Base-by-base conservation (phyloP, 768 basidiomycete species). In the Xanthoconium stramineum region DNA sequence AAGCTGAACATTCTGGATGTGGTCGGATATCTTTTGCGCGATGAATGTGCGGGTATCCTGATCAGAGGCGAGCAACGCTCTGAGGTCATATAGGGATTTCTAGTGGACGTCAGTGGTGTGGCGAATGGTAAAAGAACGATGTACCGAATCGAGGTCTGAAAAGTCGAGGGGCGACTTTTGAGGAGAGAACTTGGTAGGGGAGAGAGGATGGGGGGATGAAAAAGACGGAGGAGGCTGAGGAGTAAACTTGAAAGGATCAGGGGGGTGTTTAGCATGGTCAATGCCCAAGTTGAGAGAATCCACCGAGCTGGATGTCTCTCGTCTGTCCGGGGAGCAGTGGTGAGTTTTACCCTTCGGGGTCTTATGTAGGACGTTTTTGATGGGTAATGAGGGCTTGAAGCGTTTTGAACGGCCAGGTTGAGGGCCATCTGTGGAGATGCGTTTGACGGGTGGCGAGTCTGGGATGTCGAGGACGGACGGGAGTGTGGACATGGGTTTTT, bases 371-470 rank as follows among this genome's bases (percentile, higher is more conserved):
- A 61, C 14, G 44, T 67, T 68, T 56, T 74, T 73, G 43, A 69
- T 68, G 50, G 61, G 53, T 15, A 47, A 5, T 6, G 59, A 47
- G 14, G 65, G 58, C 28, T 71, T 69, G 52, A 69, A 66, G 24
- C 76, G 74, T 46, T 78, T 78, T 7, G 69, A 47, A 19, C 50
- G 50, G 1, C 43, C 12, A 30, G 45, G 42, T 1, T 61, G 65
- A 11, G 43, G 47, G 12, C 61, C 61, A 43, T 66, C 69, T 0
- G 69, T 47, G 1, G 72, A 68, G n/a, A 61, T 29, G 32, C 76
- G 75, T 46, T 77, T 77, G 10, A 51, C 38, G 1, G 69, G 65
- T 28, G 68, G 58, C 4, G 59, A 49, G 48, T 60, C 52, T 28
- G 60, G 53, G 0, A 60, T 45, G 15, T 68, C 64, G 38, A 64